These are phyloP conservation scores for Pythium rhizo-oryzae DNA, from an alignment of 352 stramenopile genomes.

Conservation along the genomic window DNA sequence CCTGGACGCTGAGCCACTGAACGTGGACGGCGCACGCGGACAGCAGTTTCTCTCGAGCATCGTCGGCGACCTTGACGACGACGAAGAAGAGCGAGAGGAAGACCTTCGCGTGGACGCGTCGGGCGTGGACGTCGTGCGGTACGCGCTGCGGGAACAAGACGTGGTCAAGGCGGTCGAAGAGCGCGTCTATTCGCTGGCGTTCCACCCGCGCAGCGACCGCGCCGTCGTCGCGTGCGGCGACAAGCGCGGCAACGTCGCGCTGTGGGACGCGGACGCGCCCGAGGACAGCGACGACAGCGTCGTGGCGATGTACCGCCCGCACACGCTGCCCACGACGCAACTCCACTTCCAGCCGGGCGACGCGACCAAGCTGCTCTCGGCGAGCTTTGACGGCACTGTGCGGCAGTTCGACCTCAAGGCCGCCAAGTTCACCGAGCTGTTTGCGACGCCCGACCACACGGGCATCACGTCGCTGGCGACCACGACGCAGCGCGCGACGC, in stretches of 20 bases:
- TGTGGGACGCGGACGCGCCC: slow-evolving; percentile 52
- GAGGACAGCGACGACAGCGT: slow-evolving; percentile 29
- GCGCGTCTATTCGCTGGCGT: slow-evolving; percentile 77
- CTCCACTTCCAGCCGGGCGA: slow-evolving; percentile 58
- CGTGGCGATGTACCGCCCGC: slow-evolving; percentile 69
- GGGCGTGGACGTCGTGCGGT: slow-evolving; percentile 48
- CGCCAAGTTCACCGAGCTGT: slow-evolving; percentile 56
- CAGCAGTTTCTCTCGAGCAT: slow-evolving; percentile 50
- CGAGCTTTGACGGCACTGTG: slow-evolving; percentile 74
- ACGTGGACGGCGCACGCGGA: slow-evolving; percentile 35
- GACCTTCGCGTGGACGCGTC: slow-evolving; percentile 44
- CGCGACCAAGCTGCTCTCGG: slow-evolving; percentile 59
- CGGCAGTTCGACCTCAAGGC: slow-evolving; percentile 69
- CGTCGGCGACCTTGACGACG: slow-evolving; percentile 33
- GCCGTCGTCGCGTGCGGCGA: slow-evolving; percentile 72
- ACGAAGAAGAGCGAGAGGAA: slow-evolving; percentile 35
- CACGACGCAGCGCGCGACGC: slow-evolving; percentile 19
- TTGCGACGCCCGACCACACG: slow-evolving; percentile 42
- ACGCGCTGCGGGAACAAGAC: slow-evolving; percentile 51
- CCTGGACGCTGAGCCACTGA: slow-evolving; percentile 38
- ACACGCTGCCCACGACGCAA: slow-evolving; percentile 64
- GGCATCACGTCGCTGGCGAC: slow-evolving; percentile 64
- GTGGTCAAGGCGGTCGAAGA: slow-evolving; percentile 74
- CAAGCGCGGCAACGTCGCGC: slow-evolving; percentile 71
- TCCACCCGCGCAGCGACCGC: slow-evolving; percentile 67